These are phyloP conservation scores for Coprinopsis cinerea DNA, from an alignment of 768 basidiomycete genomes.

Conservation along the genomic window DNA sequence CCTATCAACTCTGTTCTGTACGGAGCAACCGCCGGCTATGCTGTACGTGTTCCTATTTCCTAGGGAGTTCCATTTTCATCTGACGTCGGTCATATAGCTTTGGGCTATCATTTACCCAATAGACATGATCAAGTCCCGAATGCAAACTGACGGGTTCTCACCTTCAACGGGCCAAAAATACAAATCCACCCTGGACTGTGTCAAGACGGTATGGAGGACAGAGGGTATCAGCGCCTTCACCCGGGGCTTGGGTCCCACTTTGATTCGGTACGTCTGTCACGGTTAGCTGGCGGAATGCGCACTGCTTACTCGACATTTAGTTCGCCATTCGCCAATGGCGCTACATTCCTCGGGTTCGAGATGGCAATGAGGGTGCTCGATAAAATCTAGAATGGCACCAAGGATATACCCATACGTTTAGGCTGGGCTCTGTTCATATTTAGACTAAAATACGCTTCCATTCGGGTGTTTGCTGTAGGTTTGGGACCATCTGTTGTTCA, in stretches of 20 bases:
- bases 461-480: no score
- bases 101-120: constrained; percentile 95
- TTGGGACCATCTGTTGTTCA: background rate
- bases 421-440: background rate
- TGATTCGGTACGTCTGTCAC: constrained; percentile 64
- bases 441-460: background rate
- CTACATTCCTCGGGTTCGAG: constrained; percentile 95
- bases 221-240: constrained; percentile 87
- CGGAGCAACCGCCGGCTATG: constrained; percentile 90
- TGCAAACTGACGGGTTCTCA: constrained; percentile 91
- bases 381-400: constrained; percentile 15
- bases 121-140: constrained; percentile 93
- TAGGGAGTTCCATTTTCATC: background rate
- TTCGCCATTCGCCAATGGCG: constrained; percentile 94
- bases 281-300: background rate
- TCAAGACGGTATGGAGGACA: constrained; percentile 72
- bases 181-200: constrained; percentile 74
- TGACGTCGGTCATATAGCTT: constrained; percentile 36
- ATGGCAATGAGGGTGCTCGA: constrained; percentile 74
- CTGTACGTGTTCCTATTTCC: constrained; percentile 45
- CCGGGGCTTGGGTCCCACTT: constrained; percentile 85
- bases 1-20: constrained; percentile 77
- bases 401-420: background rate
- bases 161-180: constrained; percentile 76
- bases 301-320: constrained; percentile 35